Evolutionary conservation across 257 asterid species (phyloP), one percentile per base, ranked within the genome.

Genomic region (Nicotiana undulata): DNA sequence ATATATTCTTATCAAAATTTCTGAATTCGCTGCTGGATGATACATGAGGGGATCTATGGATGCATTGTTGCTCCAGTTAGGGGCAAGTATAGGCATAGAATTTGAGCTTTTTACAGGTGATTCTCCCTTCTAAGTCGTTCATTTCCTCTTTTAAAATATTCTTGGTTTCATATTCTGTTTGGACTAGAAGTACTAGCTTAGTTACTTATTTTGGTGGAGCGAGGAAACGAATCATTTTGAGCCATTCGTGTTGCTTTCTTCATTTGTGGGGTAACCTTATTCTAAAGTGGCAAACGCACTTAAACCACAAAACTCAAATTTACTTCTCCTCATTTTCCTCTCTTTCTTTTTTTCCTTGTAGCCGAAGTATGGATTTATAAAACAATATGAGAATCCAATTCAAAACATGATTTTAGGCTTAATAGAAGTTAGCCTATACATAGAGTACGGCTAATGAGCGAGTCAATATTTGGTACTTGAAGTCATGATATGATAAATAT

Each of bases 231-330:
- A 22, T 44, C 60, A 72, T 15, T 72, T 46, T 46, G 78, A 72
- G 60, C 78, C 78, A 72, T 72, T 72, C 60, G 2, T 72, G 78
- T 72, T 72, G 60, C 60, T 46, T 22, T 70, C 77, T 70, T 70
- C 5, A 13, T 46, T 15, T 70, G 77, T 72, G 78, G 78, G 78
- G 40, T 46, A 16, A 7, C 60, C 60, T 72, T 46, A 46, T 72
- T 72, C 60, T 46, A 46, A 46, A 72, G 60, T 72, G 60, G 60
- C 4, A 72, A 24, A 46, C 4, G 78, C 78, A 72, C 78, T 72
- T 22, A 26, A 46, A 72, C 6, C 78, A 24, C 61, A 72, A 46
- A 72, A 46, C 16, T 46, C 40, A 46, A 46, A n/a, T 46, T 46
- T 72, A 49, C 60, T 72, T 46, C 5, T 72, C 34, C 40, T 44